These are phyloP conservation scores for Rutstroemia sp. DNA, from an alignment of 2,329 filamentous ascomycete genomes.

Conservation along the genomic window DNA sequence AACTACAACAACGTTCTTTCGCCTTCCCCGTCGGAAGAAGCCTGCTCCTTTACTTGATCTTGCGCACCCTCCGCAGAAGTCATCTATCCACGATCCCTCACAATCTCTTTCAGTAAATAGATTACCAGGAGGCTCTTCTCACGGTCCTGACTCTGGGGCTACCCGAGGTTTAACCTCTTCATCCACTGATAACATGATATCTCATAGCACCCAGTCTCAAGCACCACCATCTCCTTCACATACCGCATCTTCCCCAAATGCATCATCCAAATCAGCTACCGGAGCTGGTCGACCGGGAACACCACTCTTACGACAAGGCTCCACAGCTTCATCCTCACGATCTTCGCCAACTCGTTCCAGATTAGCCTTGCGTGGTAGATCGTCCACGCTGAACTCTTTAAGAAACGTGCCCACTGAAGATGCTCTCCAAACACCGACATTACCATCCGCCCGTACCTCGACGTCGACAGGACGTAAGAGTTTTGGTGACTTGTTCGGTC, in stretches of 20 bases:
- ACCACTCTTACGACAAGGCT: constrained; percentile 50
- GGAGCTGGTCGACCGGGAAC: constrained; percentile 33
- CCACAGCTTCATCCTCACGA: constrained; percentile 51
- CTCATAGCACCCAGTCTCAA: constrained; percentile 19
- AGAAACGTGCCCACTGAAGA: constrained; percentile 66
- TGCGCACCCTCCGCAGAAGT: constrained; percentile 78
- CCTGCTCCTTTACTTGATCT: constrained; percentile 76
- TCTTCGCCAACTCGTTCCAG: constrained; percentile 60
- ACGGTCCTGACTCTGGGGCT: constrained; percentile 22
- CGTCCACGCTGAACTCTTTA: constrained; percentile 83
- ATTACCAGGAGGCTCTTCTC: constrained; percentile 38
- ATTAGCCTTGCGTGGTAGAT: constrained; percentile 62
- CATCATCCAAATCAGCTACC: constrained; percentile 19
- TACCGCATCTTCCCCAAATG: constrained; percentile 11
- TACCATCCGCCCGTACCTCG: constrained; percentile 56
- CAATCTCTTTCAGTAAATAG: constrained; percentile 32
- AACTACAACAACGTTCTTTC: constrained; percentile 69
- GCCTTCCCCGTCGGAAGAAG: constrained; percentile 68
- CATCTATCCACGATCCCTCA: constrained; percentile 34
- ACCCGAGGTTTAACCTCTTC: constrained; percentile 35
- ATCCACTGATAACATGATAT: constrained; percentile 20
- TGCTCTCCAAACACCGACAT: constrained; percentile 56
- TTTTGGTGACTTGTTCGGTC: constrained; percentile 78
- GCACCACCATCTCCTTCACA: constrained; percentile 21
- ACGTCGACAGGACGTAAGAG: constrained; percentile 89